Base-by-base conservation (phyloP, 148 eudicot genomes). In the Fagopyrum esculentum region DNA sequence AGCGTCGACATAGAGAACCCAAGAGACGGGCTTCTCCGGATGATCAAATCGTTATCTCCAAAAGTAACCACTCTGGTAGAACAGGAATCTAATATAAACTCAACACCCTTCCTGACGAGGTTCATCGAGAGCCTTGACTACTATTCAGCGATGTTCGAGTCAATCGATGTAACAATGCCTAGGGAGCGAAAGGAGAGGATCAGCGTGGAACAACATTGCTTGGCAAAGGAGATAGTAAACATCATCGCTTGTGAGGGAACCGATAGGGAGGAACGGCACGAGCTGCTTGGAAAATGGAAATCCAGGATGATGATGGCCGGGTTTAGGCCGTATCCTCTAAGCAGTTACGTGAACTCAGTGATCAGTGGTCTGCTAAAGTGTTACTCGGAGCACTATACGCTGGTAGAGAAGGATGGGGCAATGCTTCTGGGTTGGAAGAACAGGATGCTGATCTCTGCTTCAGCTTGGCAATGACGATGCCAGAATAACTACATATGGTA, bases 291-390 rank as follows among this genome's bases (percentile, higher is more conserved):
- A 29, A 87, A 89, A 77, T 89, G 93, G 90, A 84, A 77, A 55
- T 87, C 86, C 0, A 79, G 93, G 76, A 82, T 89, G 50, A 6
- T 43, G 46, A 84, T 85, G 90, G 90, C 93, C 6, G 93, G 93
- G 16, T 89, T 87, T 59, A 84, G 6, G 45, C 89, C 85, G 3
- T 87, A 75, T 59, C 86, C 90, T 7, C 75, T 89, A 49, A 89
- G 86, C 74, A 75, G 86, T 0, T 47, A 74, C 54, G 89, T 89
- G 13, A 87, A 85, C 76, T 56, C 80, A 15, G 83, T 88, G 1
- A 85, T 89, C 49, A 78, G 51, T 68, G 19, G 43, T 17, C 73
- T 89, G 49, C 77, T 87, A 15, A 72, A 81, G 78, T 83, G 76
- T 77, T 89, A 85, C 56, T 81, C 78, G 13, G 76, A 70, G 68